Conservation (phyloP, 139 green algal species). For the Chlamydomonas sp. region DNA sequence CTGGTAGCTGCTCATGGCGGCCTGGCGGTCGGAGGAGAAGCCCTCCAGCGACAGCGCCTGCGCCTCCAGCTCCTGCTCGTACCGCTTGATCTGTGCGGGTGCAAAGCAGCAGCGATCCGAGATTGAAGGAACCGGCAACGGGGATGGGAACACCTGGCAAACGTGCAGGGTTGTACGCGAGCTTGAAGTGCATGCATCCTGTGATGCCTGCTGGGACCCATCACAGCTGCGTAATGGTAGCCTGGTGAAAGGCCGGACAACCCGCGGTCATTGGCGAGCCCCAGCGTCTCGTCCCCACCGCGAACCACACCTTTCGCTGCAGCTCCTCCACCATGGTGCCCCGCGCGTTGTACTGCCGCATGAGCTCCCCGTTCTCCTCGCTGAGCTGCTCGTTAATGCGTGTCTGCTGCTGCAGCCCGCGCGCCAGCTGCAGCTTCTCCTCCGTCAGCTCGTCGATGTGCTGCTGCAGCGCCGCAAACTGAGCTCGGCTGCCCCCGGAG, state of each 20-base stretch:
- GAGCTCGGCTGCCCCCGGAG: slow-evolving; percentile 3
- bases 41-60: slow-evolving; percentile 48
- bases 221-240: not conserved
- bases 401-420: slow-evolving; percentile 57
- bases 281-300: not conserved
- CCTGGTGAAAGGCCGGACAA: not conserved
- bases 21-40: slow-evolving; percentile 43
- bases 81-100: slow-evolving; percentile 38
- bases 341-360: slow-evolving; percentile 63
- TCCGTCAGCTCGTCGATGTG: slow-evolving; percentile 83
- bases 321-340: slow-evolving; percentile 42
- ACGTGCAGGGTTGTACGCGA: not conserved
- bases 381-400: slow-evolving; percentile 55
- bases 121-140: no score
- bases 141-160: no score
- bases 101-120: not conserved
- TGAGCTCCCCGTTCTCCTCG: slow-evolving; percentile 69
- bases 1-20: slow-evolving; percentile 4
- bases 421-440: slow-evolving; percentile 77
- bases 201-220: no score
- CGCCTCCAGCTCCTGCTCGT: slow-evolving; percentile 49
- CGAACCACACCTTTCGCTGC: slow-evolving; percentile 26
- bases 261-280: not conserved
- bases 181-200: not conserved
- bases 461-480: slow-evolving; percentile 62